Conservation (phyloP, 257 asterid genomes). For the Ballota nigra region DNA sequence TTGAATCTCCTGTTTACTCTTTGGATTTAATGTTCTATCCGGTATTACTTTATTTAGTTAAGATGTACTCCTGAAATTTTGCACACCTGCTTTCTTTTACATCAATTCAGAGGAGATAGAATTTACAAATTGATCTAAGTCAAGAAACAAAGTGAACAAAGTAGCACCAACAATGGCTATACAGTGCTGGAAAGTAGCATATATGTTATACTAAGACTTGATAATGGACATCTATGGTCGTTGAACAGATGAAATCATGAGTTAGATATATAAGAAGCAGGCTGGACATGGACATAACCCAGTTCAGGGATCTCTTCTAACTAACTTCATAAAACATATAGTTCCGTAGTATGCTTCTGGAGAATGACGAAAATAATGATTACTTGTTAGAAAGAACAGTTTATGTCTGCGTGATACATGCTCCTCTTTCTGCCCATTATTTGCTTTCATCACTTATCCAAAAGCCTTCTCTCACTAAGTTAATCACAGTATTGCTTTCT, state of each 20-base stretch:
- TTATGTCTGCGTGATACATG: neutral
- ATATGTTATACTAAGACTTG: neutral
- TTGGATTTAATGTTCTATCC: neutral
- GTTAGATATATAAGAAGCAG: neutral
- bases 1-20: neutral
- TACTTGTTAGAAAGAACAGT: neutral
- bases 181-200: neutral
- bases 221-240: neutral
- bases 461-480: neutral
- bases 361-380: neutral
- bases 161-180: neutral
- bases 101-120: neutral
- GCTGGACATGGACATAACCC: neutral
- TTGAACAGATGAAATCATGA: constrained; percentile 4
- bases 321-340: neutral
- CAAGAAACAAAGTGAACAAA: neutral
- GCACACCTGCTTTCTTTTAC: constrained; percentile 1
- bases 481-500: neutral
- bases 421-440: neutral
- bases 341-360: neutral
- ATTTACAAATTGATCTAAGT: neutral
- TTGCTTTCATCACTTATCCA: neutral
- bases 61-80: neutral
- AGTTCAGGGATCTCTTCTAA: neutral
- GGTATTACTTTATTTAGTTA: neutral